Conservation (phyloP, 202 grass and related monocot genomes). For the Elaeis oleifera region DNA sequence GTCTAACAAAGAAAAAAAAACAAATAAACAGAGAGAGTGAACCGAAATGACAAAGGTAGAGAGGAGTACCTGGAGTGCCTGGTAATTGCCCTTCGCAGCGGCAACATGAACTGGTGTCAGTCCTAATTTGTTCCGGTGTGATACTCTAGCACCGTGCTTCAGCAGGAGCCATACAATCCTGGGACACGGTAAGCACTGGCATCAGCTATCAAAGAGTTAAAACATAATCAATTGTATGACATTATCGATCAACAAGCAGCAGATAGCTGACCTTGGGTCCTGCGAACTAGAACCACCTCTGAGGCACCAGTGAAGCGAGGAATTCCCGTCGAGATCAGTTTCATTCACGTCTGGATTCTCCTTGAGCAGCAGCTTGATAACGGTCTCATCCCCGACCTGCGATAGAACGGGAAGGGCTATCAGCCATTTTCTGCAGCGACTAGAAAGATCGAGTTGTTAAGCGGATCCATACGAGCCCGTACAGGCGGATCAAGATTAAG, state of each 20-base stretch:
- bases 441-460: no score
- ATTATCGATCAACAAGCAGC: no score
- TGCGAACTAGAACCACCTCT: constrained; percentile 38
- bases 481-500: no score
- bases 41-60: background rate
- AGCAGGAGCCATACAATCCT: constrained; percentile 58
- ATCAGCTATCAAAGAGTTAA: background rate
- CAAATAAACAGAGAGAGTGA: no score
- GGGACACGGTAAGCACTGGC: constrained; percentile 9
- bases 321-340: constrained; percentile 45
- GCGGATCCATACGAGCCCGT: no score
- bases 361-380: constrained; percentile 54
- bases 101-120: constrained; percentile 43
- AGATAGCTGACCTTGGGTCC: constrained; percentile 34
- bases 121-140: constrained; percentile 50
- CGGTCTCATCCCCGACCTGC: constrained; percentile 38
- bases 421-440: no score
- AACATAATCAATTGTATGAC: no score
- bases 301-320: constrained; percentile 61
- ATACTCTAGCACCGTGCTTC: constrained; percentile 50
- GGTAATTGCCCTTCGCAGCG: constrained; percentile 50
- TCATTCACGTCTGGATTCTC: constrained; percentile 43
- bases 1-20: no score
- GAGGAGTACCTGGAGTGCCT: constrained; percentile 51
- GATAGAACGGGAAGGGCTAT: background rate